Evolutionary conservation across 352 stramenopile species (phyloP).

Genomic region (Blastocystis sp.): DNA sequence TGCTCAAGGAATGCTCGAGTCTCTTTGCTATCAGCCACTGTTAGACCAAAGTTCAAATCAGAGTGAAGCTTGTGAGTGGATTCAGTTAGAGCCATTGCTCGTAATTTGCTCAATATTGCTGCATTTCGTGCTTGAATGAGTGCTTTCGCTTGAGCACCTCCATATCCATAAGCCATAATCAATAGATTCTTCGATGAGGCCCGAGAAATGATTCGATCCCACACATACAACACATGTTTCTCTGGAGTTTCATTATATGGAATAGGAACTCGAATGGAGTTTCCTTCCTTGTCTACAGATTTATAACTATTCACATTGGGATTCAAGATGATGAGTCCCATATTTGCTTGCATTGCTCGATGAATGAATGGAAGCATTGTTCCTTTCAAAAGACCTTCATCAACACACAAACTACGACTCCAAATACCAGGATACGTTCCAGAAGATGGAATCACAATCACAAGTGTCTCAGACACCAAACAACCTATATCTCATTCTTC

Average conservation of each 20-base stretch:
- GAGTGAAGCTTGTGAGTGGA: slow-evolving; percentile 70
- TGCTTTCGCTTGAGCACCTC: slow-evolving; percentile 78
- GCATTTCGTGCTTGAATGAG: slow-evolving; percentile 75
- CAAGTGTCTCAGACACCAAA: slow-evolving; percentile 68
- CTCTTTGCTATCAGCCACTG: slow-evolving; percentile 76
- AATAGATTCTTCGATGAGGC: slow-evolving; percentile 73
- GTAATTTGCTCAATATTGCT: slow-evolving; percentile 75
- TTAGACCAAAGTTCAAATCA: slow-evolving; percentile 68
- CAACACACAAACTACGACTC: slow-evolving; percentile 75
- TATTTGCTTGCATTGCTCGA: slow-evolving; percentile 75
- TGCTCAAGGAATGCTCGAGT: slow-evolving; percentile 77
- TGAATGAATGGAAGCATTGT: slow-evolving; percentile 80
- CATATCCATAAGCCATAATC: slow-evolving; percentile 79
- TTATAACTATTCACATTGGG: slow-evolving; percentile 75
- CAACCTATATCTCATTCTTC: slow-evolving; percentile 4
- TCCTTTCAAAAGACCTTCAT: slow-evolving; percentile 75
- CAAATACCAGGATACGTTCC: slow-evolving; percentile 76
- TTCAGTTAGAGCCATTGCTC: slow-evolving; percentile 77
- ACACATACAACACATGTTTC: slow-evolving; percentile 79
- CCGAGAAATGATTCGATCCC: slow-evolving; percentile 74
- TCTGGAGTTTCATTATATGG: slow-evolving; percentile 75
- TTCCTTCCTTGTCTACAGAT: slow-evolving; percentile 72
- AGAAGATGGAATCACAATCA: slow-evolving; percentile 76
- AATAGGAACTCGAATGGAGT: slow-evolving; percentile 76
- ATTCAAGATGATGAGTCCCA: slow-evolving; percentile 78